These are phyloP conservation scores for Trifolium fragiferum DNA, from an alignment of 306 rosid species.

Conservation along the genomic window DNA sequence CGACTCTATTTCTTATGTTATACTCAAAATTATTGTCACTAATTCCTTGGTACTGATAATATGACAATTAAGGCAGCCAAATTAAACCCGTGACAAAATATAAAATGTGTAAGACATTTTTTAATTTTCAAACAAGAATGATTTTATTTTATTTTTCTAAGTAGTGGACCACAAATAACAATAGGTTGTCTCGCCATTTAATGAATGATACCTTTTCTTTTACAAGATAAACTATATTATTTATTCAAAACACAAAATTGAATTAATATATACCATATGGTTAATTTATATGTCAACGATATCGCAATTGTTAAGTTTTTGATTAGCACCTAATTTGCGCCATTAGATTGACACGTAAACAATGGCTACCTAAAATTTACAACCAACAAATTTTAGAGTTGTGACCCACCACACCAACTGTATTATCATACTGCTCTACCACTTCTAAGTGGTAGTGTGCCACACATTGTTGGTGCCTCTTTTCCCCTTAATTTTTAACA, in stretches of 20 bases:
- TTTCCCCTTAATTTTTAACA: neutral
- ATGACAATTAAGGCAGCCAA: neutral
- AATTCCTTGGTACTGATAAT: neutral
- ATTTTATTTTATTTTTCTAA: neutral
- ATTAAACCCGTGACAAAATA: neutral
- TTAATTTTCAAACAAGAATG: slow-evolving; percentile 27
- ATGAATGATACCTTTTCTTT: slow-evolving; percentile 1
- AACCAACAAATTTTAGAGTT: slow-evolving; percentile 45
- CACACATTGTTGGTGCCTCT: slow-evolving; percentile 32
- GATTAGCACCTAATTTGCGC: slow-evolving; percentile 6
- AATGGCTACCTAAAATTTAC: slow-evolving; percentile 23
- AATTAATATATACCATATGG: neutral
- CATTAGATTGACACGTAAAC: slow-evolving; percentile 32
- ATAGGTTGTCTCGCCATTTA: slow-evolving; percentile 30
- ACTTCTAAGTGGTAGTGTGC: slow-evolving; percentile 34
- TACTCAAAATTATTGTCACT: neutral
- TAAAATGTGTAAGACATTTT: neutral
- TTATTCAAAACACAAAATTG: neutral
- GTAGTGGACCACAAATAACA: slow-evolving; percentile 44
- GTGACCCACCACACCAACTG: slow-evolving; percentile 42
- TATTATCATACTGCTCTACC: slow-evolving; percentile 40
- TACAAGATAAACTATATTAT: neutral
- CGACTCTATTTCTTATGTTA: neutral
- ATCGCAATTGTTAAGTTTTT: neutral
- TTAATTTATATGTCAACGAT: slow-evolving; percentile 26